Evolutionary conservation across 2,329 filamentous ascomycete species (phyloP), one percentile per base, ranked within the genome.

Genomic region (Tolypocladium tropicale): DNA sequence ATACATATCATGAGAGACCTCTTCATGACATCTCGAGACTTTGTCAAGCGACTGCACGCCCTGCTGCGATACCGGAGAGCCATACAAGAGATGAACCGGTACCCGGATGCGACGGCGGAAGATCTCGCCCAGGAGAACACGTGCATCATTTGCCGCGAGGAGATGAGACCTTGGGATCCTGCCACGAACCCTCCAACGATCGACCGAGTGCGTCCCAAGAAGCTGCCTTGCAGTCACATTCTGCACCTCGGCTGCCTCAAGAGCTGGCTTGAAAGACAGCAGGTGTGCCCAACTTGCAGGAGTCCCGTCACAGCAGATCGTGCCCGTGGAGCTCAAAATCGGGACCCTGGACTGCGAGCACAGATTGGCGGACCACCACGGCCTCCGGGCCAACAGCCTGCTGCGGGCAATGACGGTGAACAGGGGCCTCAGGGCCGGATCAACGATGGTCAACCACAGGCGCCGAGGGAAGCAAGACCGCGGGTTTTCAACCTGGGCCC

Each of bases 1-100:
- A 95, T 99, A 59, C 94, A 99, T 67, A 97, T 99, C 57, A 88
- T 99, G 75, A 82, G 94, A 55, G 94, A 99, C 68, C 83, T 97
- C 25, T 95, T 96, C 72, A 84, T 99, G 74, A 97, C 94, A 0
- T 87, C 93, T 53, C 83, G 92, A 53, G 95, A 93, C 3, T 96
- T 99, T 70, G 80, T 90, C 59, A 95, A 94, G 73, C 82, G 93
- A 12, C 83, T 97, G n/a, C 81, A 85, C 60, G 92, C 95, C 62
- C 88, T 96, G 61, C 75, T 96, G 61, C 85, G 90, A 58, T 99
- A 97, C 70, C 86, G 92, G 56, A 90, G 90, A 65, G 94, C 94
- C 2, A 91, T 95, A 3, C 82, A 88, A 62, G 90, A 97, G 68
- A 97, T 99, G 91, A 94, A 95, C 67, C 83, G 83, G 58, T 97